Evolutionary conservation across 2,329 filamentous ascomycete species (phyloP).

Genomic region (Paraconiothyrium sp.): DNA sequence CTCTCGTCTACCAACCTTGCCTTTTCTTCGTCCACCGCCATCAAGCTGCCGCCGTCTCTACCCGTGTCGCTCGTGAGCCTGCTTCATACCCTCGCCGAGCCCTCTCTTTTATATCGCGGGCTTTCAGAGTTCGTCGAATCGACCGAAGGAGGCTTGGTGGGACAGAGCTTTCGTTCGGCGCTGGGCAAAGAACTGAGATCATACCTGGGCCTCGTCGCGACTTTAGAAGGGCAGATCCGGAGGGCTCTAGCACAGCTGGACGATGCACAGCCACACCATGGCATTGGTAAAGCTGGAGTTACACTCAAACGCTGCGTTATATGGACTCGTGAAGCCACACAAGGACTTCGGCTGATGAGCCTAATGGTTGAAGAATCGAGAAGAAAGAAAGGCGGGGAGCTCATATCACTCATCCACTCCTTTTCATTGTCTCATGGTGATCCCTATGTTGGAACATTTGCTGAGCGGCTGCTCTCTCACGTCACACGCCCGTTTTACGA

Average conservation of each 20-base stretch:
- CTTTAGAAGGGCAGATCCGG: conserved; percentile 90
- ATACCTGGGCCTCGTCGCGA: conserved; percentile 90
- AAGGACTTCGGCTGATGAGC: conserved; percentile 92
- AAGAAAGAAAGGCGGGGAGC: conserved; percentile 83
- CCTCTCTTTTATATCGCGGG: conserved; percentile 86
- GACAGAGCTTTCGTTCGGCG: conserved; percentile 89
- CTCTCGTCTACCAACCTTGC: conserved; percentile 85
- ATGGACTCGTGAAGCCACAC: conserved; percentile 96
- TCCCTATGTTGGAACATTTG: conserved; percentile 91
- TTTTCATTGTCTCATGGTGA: conserved; percentile 96
- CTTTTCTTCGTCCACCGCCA: conserved; percentile 73
- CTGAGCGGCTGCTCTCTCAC: conserved; percentile 84
- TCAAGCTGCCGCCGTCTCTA: conserved; percentile 81
- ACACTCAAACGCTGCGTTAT: conserved; percentile 95
- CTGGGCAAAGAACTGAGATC: conserved; percentile 85
- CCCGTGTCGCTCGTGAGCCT: conserved; percentile 87
- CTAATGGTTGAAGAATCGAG: conserved; percentile 92
- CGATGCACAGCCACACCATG: conserved; percentile 71
- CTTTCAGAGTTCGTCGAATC: conserved; percentile 84
- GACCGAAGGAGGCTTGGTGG: conserved; percentile 82
- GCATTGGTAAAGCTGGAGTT: conserved; percentile 85
- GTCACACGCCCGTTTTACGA: conserved; percentile 96
- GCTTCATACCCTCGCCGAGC: conserved; percentile 89
- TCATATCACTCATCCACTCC: conserved; percentile 91
- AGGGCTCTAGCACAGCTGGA: conserved; percentile 80